Percentiles rank a stretch among this genome's conserved stretches.
Evolutionary conservation across 768 basidiomycete genomes (phyloP).

Genomic region (Tephrocybe rancida): DNA sequence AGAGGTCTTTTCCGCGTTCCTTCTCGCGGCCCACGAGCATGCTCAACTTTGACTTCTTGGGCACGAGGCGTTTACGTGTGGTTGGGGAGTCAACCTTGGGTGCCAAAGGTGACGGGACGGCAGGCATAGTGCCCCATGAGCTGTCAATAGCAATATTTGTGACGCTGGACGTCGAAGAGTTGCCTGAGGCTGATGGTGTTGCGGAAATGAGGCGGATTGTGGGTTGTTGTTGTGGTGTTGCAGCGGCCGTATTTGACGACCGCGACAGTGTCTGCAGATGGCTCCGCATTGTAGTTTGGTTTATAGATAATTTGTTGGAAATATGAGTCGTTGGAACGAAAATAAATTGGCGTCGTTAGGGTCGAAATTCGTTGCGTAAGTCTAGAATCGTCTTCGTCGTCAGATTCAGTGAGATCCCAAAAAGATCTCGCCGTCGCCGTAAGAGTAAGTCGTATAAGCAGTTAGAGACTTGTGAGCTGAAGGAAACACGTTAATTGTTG

Average conservation of each 20-base stretch:
- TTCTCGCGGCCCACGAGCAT: conserved; percentile 37
- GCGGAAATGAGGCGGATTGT: conserved; percentile 74
- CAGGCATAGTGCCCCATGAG: conserved; percentile 34
- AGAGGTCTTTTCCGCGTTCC: conserved; percentile 49
- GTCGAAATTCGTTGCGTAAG: conserved; percentile 9
- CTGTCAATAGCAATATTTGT: conserved; percentile 36
- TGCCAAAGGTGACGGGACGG: conserved; percentile 23
- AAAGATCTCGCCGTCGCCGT: conserved; percentile 6
- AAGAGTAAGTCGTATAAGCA: conserved; percentile 17
- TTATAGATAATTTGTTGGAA: conserved; percentile 10
- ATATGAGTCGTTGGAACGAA: conserved; percentile 11
- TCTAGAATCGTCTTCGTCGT: conserved; percentile 12
- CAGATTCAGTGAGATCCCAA: conserved; percentile 1
- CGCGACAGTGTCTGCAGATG: conserved; percentile 17
- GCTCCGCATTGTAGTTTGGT: conserved; percentile 13
- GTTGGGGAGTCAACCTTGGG: conserved; percentile 27
- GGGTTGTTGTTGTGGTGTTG: conserved; percentile 35
- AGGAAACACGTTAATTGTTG: conserved; percentile 27
- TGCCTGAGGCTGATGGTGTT: conserved; percentile 57
- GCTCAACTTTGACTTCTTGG: conserved; percentile 70
- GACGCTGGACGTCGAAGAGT: conserved; percentile 36
- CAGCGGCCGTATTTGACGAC: conserved; percentile 24
- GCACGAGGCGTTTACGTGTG: conserved; percentile 55
- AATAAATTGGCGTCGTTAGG: conserved; percentile 8
- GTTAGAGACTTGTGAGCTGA: conserved; percentile 23